phyloP scores from a whole-genome alignment of 305 asterid genomes.

The Salvia sclarea region DNA sequence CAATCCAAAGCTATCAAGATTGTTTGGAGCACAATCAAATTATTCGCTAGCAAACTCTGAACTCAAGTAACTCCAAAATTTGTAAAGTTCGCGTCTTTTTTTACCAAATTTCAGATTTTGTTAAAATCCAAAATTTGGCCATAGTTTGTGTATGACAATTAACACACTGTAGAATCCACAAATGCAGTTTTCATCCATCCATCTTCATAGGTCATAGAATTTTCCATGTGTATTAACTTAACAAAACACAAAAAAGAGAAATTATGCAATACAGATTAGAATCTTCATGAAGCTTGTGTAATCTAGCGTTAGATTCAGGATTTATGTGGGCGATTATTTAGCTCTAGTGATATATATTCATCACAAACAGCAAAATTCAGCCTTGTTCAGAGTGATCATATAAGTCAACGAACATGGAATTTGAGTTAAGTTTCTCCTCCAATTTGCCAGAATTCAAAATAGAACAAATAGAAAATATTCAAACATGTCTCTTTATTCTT shows the following conservation, averaged over 20 bases:
- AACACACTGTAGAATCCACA: not conserved
- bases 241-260: not conserved
- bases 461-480: not conserved
- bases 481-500: conserved; percentile 5
- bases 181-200: not conserved
- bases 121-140: too few relatives aligned
- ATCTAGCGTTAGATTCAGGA: conserved; percentile 4
- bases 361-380: conserved; percentile 18
- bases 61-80: too few relatives aligned
- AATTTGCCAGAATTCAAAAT: not conserved
- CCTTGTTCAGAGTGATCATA: not conserved
- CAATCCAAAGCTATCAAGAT: too few relatives aligned
- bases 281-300: not conserved
- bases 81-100: too few relatives aligned
- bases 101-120: too few relatives aligned
- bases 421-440: not conserved
- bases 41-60: too few relatives aligned
- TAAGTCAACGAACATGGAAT: conserved; percentile 13
- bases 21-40: too few relatives aligned
- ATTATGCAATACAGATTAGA: not conserved
- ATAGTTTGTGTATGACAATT: too few relatives aligned
- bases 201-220: not conserved
- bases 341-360: conserved; percentile 18
- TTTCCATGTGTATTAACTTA: not conserved
- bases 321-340: not conserved